Conservation (phyloP, 768 basidiomycete genomes). For the Xerocomellus amylosporus region DNA sequence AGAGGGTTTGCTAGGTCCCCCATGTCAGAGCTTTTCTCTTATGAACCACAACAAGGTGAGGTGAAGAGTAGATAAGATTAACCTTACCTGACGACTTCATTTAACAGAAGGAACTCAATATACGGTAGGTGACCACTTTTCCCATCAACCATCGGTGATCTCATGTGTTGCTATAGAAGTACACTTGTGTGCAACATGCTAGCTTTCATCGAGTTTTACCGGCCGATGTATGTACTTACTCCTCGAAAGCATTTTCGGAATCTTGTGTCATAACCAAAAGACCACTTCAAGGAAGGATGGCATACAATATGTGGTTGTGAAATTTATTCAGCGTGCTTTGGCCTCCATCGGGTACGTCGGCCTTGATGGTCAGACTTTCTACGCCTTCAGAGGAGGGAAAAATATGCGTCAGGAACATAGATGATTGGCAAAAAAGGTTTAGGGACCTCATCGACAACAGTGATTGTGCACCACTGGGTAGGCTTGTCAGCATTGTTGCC, state of each 20-base stretch:
- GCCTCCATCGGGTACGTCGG: conserved; percentile 60
- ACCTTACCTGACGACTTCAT: conserved; percentile 2
- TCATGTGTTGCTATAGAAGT: conserved; percentile 38
- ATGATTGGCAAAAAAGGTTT: conserved; percentile 11
- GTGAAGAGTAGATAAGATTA: background rate
- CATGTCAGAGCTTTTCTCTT: conserved; percentile 69
- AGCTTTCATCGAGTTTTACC: conserved; percentile 62
- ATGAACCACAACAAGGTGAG: conserved; percentile 62
- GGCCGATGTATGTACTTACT: conserved; percentile 62
- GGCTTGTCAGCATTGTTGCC: conserved; percentile 21
- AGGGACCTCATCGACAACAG: conserved; percentile 6
- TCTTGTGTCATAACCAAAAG: conserved; percentile 50
- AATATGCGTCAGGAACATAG: conserved; percentile 16
- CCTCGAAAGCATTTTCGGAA: conserved; percentile 69
- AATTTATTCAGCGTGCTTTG: conserved; percentile 60
- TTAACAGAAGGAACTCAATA: conserved; percentile 54
- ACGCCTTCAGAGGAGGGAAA: conserved; percentile 17
- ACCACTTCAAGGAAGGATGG: conserved; percentile 35
- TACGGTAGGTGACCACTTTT: conserved; percentile 39
- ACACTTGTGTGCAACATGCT: conserved; percentile 70
- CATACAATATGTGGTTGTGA: conserved; percentile 58
- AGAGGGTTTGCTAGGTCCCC: conserved; percentile 49
- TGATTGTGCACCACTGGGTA: conserved; percentile 15
- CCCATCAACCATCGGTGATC: background rate
- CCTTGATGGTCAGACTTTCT: background rate